Evolutionary conservation across 306 rosid genomes (phyloP), one percentile per base, ranked within the genome.

Genomic region (Cucurbita argyrosperma): DNA sequence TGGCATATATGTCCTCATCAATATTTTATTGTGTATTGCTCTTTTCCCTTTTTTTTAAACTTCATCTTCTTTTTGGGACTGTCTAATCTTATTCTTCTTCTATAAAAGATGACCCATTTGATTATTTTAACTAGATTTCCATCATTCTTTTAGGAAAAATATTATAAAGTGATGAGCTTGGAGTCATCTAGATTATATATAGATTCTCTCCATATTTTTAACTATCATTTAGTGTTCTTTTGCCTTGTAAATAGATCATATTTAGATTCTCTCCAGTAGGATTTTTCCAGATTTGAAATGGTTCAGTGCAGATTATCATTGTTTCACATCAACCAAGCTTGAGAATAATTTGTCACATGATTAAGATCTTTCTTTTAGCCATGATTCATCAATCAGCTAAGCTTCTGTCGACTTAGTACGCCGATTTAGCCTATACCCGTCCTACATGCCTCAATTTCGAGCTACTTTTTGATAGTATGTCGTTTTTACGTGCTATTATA

Each of bases 1-100:
- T 69, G 58, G 21, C 58, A 69, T 66, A 12, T 47, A 16, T 46
- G 39, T 23, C 39, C 7, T 67, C 23, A 13, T 23, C 43, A 49
- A 47, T 69, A 46, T 69, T 67, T 67, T 67, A 67, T 67, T 46
- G 46, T 67, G 40, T 46, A 67, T 67, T 62, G 69, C 69, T 21
- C 38, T 54, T 72, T 8, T 37, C 18, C 74, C 60, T 6, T 45
- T 69, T 70, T 6, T 30, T 37, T 6, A 9, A 55, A 55, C 63
- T 54, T 55, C 14, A 49, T 52, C 58, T 49, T 30, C 63, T 14
- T 52, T 54, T 72, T 57, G 21, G 51, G 64, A 42, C 52, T 16
- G 65, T 72, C 63, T 72, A 54, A 52, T 54, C 76, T 54, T 38
- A 37, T 37, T 72, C 62, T 53, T 38, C 56, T 10, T 37, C 54